Evolutionary conservation across 1,284 basidiomycete species (phyloP).

Genomic region (Ganoderma resinaceum): DNA sequence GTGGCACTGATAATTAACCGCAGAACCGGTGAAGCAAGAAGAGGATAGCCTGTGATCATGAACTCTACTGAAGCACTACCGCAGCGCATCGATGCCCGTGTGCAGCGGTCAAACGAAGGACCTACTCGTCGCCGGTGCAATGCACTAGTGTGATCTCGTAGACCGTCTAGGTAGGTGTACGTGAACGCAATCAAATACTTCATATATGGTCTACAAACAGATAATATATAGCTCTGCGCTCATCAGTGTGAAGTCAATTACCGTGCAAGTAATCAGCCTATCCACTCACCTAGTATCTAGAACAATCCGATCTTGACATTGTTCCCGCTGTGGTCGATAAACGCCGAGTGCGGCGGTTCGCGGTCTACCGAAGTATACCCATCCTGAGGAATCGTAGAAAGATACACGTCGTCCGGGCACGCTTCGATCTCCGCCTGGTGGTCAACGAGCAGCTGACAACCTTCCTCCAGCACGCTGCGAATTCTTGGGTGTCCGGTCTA

Average conservation of each 20-base stretch:
- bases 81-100: background rate
- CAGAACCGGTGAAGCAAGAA: background rate
- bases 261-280: too few relatives aligned
- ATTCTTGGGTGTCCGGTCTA: background rate
- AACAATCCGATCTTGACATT: background rate
- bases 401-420: conserved; percentile 13
- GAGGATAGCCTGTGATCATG: background rate
- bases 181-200: background rate
- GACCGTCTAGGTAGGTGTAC: background rate
- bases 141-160: background rate
- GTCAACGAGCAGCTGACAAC: conserved; percentile 2
- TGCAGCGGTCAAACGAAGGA: background rate
- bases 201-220: background rate
- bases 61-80: background rate
- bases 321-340: background rate
- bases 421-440: conserved; percentile 8
- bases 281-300: background rate
- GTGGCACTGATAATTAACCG: background rate
- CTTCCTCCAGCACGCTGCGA: background rate
- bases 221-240: background rate
- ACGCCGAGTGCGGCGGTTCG: background rate
- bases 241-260: too few relatives aligned
- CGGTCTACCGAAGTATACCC: background rate
- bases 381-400: conserved; percentile 7
- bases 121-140: background rate